phyloP scores from a whole-genome alignment of 768 basidiomycete genomes.

The Boletus rubescentipes region DNA sequence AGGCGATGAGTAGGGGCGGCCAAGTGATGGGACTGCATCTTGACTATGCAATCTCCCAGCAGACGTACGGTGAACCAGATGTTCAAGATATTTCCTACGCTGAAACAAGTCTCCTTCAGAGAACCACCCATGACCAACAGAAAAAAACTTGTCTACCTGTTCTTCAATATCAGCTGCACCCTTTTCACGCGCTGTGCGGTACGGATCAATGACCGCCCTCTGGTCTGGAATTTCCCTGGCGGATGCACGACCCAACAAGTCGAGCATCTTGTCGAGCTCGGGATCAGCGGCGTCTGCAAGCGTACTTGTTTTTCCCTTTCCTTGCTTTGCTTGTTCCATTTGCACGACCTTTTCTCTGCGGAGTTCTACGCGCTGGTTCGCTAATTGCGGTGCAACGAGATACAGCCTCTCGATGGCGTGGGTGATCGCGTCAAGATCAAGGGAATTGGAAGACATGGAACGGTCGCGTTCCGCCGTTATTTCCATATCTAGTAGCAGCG shows the following conservation, averaged over 20 bases:
- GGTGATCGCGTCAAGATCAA: conserved; percentile 84
- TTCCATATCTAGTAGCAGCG: neutral
- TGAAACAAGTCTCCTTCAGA: conserved; percentile 28
- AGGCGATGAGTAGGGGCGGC: conserved; percentile 34
- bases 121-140: neutral
- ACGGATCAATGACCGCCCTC: conserved; percentile 63
- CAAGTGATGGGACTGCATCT: conserved; percentile 56
- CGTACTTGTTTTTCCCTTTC: conserved; percentile 49
- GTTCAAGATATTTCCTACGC: conserved; percentile 76
- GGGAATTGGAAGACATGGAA: conserved; percentile 37
- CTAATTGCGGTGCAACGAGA: conserved; percentile 80
- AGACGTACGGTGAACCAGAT: conserved; percentile 66
- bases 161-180: conserved; percentile 55
- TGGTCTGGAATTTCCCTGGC: conserved; percentile 68
- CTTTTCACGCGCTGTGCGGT: conserved; percentile 54
- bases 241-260: conserved; percentile 69
- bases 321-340: conserved; percentile 67
- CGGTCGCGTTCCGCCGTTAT: neutral
- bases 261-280: conserved; percentile 72
- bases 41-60: conserved; percentile 76
- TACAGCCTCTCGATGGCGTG: conserved; percentile 90
- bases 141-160: conserved; percentile 50
- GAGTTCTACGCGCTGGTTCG: conserved; percentile 92
- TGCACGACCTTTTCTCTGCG: conserved; percentile 67
- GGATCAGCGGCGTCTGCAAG: conserved; percentile 28